Base-by-base conservation (phyloP, 805 yeast genomes). In the Ogataea ramenticola region DNA sequence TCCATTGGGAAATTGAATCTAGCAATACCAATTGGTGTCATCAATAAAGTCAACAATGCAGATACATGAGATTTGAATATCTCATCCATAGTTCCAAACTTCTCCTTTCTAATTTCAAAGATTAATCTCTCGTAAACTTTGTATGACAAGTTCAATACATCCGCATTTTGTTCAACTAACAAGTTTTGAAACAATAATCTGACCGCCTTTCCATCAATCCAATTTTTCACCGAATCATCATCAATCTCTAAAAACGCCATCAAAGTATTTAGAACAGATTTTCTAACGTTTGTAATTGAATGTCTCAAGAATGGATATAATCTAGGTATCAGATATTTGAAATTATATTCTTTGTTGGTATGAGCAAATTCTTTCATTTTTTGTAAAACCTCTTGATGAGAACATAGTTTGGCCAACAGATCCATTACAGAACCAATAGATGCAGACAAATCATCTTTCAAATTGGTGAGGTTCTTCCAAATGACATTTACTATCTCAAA, bases 361-460 rank as follows among this genome's bases (percentile, higher is more conserved):
- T 56, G 48, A 3, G 93, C 85, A 48, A 78, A 77, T 20, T 69
- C 66, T 52, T 81, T 83, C 71, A 93, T 76, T 22, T 81, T 73
- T 11, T 79, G 81, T 34, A 90, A 67, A 6, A 90, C 96, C 56
- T 80, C 80, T 2, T 79, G 75, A 61, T 83, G 90, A 7, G 89
- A 77, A 60, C 97, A 93, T 41, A 93, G 69, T 53, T 84, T 86
- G 2, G 96, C 90, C 43, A 93, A 70, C 20, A 93, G 67, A 62
- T 93, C 96, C 96, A 93, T 90, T 1, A 93, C 93, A 2, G 95
- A 85, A 32, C 98, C 97, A 37, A 93, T 88, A 4, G 96, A 84
- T 0, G 98, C 95, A 12, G 96, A 86, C 40, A 93, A 70, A 61
- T 93, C 99, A 61, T 93, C 99, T 53, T 86, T 81, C 45, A 91